Conservation (phyloP, 2,329 filamentous ascomycete species). For the Setomelanomma holmii region DNA sequence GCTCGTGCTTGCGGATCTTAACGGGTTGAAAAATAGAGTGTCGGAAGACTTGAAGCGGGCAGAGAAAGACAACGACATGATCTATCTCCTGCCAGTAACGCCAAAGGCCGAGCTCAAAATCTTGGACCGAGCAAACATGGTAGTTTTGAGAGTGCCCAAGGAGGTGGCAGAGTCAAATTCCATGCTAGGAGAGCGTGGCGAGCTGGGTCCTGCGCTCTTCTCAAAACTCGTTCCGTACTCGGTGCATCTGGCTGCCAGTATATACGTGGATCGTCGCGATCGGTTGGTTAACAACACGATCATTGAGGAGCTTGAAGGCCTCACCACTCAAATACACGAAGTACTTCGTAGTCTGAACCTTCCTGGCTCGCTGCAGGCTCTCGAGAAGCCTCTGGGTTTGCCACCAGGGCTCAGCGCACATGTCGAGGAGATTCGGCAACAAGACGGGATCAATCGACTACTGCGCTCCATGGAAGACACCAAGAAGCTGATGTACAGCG, state of each 20-base stretch:
- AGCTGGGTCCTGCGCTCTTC: conserved; percentile 86
- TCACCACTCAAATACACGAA: conserved; percentile 82
- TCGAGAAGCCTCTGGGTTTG: conserved; percentile 92
- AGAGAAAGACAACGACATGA: conserved; percentile 95
- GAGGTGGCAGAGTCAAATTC: conserved; percentile 83
- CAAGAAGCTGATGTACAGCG: conserved; percentile 83
- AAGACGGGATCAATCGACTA: conserved; percentile 80
- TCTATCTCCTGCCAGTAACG: conserved; percentile 87
- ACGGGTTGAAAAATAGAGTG: conserved; percentile 80
- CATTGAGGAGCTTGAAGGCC: conserved; percentile 79
- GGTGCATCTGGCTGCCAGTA: conserved; percentile 92
- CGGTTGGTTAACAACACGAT: conserved; percentile 89
- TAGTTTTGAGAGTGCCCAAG: conserved; percentile 76
- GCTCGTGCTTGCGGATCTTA: conserved; percentile 79
- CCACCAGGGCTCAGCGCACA: conserved; percentile 86
- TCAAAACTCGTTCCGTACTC: conserved; percentile 93
- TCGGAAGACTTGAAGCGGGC: conserved; percentile 88
- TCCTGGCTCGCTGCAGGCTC: conserved; percentile 88
- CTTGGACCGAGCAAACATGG: conserved; percentile 90
- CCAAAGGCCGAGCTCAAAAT: conserved; percentile 86
- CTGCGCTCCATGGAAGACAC: conserved; percentile 86
- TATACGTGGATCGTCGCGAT: conserved; percentile 91
- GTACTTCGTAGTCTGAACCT: conserved; percentile 82
- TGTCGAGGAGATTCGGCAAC: conserved; percentile 91
- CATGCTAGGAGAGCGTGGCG: conserved; percentile 78